Evolutionary conservation across 257 asterid species (phyloP), one percentile per base, ranked within the genome.

Genomic region (Fraxinus pennsylvanica): DNA sequence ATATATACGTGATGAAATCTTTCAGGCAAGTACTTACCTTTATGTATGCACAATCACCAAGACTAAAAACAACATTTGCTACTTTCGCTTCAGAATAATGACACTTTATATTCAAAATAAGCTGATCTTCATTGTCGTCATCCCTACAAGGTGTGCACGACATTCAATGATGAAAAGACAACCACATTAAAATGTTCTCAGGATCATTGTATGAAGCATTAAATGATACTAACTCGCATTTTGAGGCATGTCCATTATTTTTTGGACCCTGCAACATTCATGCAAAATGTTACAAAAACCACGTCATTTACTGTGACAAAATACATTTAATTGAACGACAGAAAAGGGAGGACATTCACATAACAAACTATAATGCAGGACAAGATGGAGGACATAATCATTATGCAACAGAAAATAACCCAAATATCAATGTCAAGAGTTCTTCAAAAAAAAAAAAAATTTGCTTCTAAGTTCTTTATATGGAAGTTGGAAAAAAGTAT

Each of bases 11-110:
- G 13, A 8, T 13, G n/a, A 36, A 68, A 61, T 73, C 35, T 29
- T 67, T 5, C 21, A 32, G 47, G 72, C 32, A 47, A 57, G 33
- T 22, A 73, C 88, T 84, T 84, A 84, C 90, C 79, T 84, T 87
- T 75, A 87, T 82, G 70, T 61, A 75, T 32, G 81, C 90, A 87
- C 85, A 87, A 84, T 87, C 90, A 78, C 90, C 88, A 71, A 87
- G 88, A 72, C 74, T 72, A 68, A 78, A 87, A 74, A 78, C 73
- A 25, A 50, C 78, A 75, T 84, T 84, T 22, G 67, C 59, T 38
- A 82, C 77, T 82, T 84, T 72, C 77, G 90, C 90, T 75, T 80
- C 82, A 70, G 84, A 84, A 80, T 87, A 87, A 70, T 87, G 90
- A 80, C 84, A 82, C 83, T 84, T 84, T 21, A 87, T 66, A 25